A percentile compares a stretch with the other conserved stretches of the same genome.
These are phyloP conservation scores for Cenchrus purpureus DNA, from an alignment of 176 grass and related monocot species.

Conservation along the genomic window DNA sequence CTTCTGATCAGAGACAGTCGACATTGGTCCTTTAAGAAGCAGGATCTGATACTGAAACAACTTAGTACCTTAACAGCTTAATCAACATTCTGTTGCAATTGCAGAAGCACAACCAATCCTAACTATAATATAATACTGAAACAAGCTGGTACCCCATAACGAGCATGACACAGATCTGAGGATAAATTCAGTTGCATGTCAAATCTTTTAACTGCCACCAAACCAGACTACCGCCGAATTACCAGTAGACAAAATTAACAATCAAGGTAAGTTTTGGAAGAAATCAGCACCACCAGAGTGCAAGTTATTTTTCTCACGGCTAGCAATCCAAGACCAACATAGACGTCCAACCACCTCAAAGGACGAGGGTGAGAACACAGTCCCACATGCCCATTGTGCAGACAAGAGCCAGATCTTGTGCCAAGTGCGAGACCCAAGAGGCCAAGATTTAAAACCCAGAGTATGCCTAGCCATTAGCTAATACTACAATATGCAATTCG, in stretches of 20 bases:
- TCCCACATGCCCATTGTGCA: not conserved
- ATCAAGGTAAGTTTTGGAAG: not conserved
- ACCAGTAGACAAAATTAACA: not conserved
- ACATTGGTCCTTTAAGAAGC: constrained; percentile 2
- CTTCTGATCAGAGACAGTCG: constrained; percentile 56
- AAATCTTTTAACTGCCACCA: not conserved
- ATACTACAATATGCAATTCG: not conserved
- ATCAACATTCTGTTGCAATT: not conserved
- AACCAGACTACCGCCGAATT: not conserved
- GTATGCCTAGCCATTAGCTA: no score
- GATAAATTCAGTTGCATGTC: not conserved
- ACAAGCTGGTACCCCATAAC: not conserved
- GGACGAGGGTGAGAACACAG: not conserved
- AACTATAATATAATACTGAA: not conserved
- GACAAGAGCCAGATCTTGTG: not conserved
- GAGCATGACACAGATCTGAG: not conserved
- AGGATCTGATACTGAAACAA: constrained; percentile 26
- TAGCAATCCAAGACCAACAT: not conserved
- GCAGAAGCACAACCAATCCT: not conserved
- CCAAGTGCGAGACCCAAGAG: no score
- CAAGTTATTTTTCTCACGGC: not conserved
- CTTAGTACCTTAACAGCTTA: not conserved
- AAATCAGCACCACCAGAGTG: not conserved
- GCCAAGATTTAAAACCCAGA: no score
- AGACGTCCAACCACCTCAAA: not conserved